Conservation (phyloP, 371 early-diverging fungal species). For the Mortierella polycephala region DNA sequence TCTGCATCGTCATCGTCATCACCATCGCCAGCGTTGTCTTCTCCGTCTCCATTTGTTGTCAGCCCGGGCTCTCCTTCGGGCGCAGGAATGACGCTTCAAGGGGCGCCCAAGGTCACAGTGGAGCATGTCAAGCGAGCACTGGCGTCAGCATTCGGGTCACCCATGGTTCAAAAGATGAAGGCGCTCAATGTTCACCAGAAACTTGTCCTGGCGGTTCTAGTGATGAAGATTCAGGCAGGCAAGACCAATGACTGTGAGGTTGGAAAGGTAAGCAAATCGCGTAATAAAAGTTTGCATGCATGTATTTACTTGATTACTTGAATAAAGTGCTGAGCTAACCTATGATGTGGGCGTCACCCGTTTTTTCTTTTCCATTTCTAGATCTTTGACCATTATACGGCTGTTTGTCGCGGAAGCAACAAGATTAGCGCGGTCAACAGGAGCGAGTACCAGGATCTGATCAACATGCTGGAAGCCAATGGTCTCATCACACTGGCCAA, state of each 20-base stretch:
- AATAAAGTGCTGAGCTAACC: too few species aligned
- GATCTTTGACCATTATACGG: conserved; percentile 65
- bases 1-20: conserved; percentile 4
- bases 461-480: conserved; percentile 75
- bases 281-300: neutral
- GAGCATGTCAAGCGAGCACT: conserved; percentile 80
- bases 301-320: neutral
- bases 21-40: neutral
- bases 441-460: conserved; percentile 79
- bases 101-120: conserved; percentile 76
- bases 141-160: conserved; percentile 68
- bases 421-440: conserved; percentile 72
- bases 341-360: too few species aligned
- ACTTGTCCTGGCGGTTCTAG: conserved; percentile 69
- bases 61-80: neutral
- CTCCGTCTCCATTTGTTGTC: neutral
- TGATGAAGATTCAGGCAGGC: conserved; percentile 51
- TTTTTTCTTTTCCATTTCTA: conserved; percentile 13
- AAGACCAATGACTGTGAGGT: conserved; percentile 57
- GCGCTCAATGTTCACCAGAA: conserved; percentile 82
- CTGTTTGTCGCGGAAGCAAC: conserved; percentile 58
- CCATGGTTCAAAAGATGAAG: conserved; percentile 67
- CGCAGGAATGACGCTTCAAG: conserved; percentile 5
- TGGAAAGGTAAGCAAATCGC: conserved; percentile 54
- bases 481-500: conserved; percentile 70